These are phyloP conservation scores for Paramecium pentaurelia DNA, from an alignment of 73 alveolate species.

Conservation along the genomic window DNA sequence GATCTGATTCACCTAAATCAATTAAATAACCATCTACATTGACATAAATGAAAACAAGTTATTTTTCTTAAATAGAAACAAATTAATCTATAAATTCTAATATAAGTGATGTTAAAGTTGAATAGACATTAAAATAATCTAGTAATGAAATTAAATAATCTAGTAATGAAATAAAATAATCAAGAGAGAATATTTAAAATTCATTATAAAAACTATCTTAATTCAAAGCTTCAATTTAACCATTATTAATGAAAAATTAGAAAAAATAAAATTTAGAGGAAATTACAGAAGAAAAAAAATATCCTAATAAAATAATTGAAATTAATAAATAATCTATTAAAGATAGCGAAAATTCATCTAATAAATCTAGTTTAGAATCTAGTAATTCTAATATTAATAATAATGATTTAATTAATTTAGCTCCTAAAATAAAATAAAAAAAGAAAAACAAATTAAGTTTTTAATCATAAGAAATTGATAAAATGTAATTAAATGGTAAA, in stretches of 20 bases:
- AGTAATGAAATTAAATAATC: neutral
- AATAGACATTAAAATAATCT: neutral
- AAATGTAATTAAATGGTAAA: neutral
- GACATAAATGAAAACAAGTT: neutral
- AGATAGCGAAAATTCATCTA: neutral
- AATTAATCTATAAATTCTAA: neutral
- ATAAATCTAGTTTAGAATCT: neutral
- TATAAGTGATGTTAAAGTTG: neutral
- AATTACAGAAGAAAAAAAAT: neutral
- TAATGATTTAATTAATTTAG: neutral
- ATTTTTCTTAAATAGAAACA: neutral
- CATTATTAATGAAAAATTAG: neutral
- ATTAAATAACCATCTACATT: neutral
- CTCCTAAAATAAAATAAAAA: neutral
- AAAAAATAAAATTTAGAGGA: neutral
- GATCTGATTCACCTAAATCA: slow-evolving; percentile 35
- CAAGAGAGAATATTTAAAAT: neutral
- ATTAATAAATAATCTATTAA: neutral
- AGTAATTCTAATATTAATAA: neutral
- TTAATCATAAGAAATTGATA: neutral
- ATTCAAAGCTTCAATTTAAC: neutral
- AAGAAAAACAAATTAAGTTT: neutral
- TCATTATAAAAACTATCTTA: neutral
- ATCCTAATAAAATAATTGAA: neutral
- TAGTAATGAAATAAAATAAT: neutral